Evolutionary conservation across 306 rosid genomes (phyloP).

Genomic region (Ziziphus jujuba): DNA sequence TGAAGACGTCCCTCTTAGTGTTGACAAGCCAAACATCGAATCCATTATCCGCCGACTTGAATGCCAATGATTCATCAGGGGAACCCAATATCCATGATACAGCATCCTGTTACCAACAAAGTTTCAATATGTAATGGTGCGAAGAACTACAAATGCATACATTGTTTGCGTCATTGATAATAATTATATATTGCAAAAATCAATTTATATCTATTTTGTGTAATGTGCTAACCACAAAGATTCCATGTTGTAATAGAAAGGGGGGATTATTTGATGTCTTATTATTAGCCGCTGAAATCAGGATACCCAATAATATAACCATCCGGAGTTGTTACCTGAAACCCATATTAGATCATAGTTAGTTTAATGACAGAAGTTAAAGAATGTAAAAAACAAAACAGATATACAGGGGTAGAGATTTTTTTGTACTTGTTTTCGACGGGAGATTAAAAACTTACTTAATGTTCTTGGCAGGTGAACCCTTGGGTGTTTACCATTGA

Average conservation of each 20-base stretch:
- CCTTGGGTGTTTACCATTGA: conserved; percentile 56
- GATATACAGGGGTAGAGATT: background rate
- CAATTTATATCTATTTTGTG: no score
- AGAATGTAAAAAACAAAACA: no score
- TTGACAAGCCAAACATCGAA: conserved; percentile 70
- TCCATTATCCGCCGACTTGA: conserved; percentile 59
- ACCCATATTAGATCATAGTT: background rate
- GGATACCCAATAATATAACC: conserved; percentile 56
- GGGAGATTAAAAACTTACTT: conserved; percentile 17
- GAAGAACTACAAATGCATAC: background rate
- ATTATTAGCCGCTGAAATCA: conserved; percentile 24
- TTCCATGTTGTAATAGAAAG: conserved; percentile 58
- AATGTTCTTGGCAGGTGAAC: conserved; percentile 53
- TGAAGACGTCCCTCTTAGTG: background rate
- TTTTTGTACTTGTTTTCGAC: background rate
- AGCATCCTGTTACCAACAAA: conserved; percentile 15
- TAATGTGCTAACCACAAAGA: conserved; percentile 39
- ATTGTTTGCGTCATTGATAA: background rate
- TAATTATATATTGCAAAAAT: background rate
- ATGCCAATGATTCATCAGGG: conserved; percentile 51
- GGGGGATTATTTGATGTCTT: conserved; percentile 28
- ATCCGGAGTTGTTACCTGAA: conserved; percentile 54
- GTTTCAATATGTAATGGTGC: background rate
- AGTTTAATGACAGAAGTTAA: no score
- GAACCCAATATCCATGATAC: conserved; percentile 53